These are phyloP conservation scores for Gossypium herbaceum DNA, from an alignment of 345 rosid genomes.

Conservation along the genomic window DNA sequence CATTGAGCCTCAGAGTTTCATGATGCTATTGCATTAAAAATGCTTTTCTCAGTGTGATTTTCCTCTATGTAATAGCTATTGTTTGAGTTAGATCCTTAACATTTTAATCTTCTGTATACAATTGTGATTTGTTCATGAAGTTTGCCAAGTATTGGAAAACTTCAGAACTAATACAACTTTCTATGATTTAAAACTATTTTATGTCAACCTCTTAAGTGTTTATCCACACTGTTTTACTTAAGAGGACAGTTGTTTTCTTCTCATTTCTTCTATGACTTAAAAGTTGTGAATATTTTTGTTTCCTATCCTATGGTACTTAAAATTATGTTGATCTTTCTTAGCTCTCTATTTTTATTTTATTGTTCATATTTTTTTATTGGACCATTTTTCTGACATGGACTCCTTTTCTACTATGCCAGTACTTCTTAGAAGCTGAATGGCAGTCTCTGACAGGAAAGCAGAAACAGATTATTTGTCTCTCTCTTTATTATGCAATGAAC, in stretches of 20 bases:
- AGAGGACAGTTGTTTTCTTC: background rate
- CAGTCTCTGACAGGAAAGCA: conserved; percentile 56
- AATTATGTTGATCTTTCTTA: background rate
- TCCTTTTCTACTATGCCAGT: conserved; percentile 44
- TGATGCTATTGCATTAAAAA: background rate
- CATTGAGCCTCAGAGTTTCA: background rate
- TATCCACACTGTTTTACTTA: background rate
- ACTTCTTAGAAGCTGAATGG: conserved; percentile 52
- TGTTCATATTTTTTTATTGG: background rate
- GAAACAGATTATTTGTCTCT: conserved; percentile 55
- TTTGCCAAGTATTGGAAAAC: background rate
- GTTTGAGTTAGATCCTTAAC: background rate
- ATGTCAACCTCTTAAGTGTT: background rate
- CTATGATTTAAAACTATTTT: background rate
- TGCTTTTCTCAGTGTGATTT: background rate
- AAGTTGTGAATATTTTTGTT: background rate
- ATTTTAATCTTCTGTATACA: background rate
- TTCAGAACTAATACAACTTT: background rate
- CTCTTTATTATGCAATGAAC: conserved; percentile 67
- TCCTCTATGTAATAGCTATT: background rate
- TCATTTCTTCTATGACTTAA: background rate
- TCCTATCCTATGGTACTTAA: background rate
- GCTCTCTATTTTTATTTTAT: background rate
- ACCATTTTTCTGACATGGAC: conserved; percentile 27
- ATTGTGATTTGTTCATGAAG: background rate